Base-by-base conservation (phyloP, 2,329 filamentous ascomycete species). In the Fusarium ambrosium region DNA sequence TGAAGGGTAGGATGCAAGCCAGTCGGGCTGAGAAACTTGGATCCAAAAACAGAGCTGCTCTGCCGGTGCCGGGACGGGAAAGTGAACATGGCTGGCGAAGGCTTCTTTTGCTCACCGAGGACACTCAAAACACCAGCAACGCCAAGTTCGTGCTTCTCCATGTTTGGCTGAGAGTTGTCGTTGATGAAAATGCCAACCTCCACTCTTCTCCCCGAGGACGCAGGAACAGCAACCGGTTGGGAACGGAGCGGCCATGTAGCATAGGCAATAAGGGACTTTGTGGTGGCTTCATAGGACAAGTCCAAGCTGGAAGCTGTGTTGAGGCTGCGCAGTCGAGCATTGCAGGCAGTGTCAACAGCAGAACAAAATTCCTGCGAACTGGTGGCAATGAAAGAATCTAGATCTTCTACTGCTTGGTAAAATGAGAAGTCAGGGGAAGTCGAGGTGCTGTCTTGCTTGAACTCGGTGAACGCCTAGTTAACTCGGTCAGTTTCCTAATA, bases 1-100 rank as follows among this genome's bases (percentile, higher is more conserved):
- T 92, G 89, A 69, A 98, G 86, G 0, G 91, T 94, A 2, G 96
- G 96, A 83, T 98, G 96, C 11, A 98, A 88, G 10, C 96, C 95
- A 0, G 92, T 92, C 1, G 95, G 95, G 3, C 86, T 73, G n/a
- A 90, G 81, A 79, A 97, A 95, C 1, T 83, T 83, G 22, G 91
- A 87, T 0, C 86, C 87, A 82, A 94, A 97, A 62, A 84, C 88
- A 0, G 86, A 81, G 2, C 82, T 78, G 14, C 89, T 85, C 76
- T 93, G 90, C 41, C 87, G 85, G 82, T 98, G 95, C 0, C 95
- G 91, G 4, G 94, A 91, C 3, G 94, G 92, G 75, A 97, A 97
- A 51, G 93, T 91, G 85, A 98, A 98, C 55, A 96, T 86, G 1
- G 94, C 93, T 2, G 93, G 89, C 43, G 93, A 93, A 13, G 94